Evolutionary conservation across 768 basidiomycete genomes (phyloP), one percentile per base, ranked within the genome.

Genomic region (Cyclocybe aegerita): DNA sequence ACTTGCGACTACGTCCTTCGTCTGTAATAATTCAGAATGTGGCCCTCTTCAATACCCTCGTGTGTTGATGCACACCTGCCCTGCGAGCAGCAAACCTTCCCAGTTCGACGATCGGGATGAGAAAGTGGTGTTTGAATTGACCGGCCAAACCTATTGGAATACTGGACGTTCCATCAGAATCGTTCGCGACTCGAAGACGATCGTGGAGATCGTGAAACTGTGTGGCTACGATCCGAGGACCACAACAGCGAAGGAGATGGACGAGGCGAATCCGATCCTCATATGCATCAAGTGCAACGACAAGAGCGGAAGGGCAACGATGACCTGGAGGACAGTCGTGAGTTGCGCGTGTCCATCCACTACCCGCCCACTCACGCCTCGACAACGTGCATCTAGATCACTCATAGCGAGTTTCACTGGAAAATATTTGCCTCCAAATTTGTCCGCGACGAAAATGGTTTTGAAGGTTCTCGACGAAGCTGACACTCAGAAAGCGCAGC

Each of bases 1-100:
- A 16, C 55, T 69, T 1, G 66, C 68, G 0, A 64, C 64, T 4
- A 64, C 63, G 0, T 54, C 59, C 12, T 69, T 69, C 37, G 43
- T 16, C 15, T 61, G 58, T 9, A 40, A 29, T 9, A 11, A n/a
- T 32, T 17, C n/a, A 12, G 32, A 10, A 9, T 32, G 16, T 11
- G 36, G 32, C n/a, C 14, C 15, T 11, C 30, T 57, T 23, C 23
- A 39, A 11, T 50, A 53, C 31, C 56, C 56, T 1, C 29, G 14
- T n/a, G 52, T 53, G 10, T 49, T 57, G 4, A 41, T 44, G 34
- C 55, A 56, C 41, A 7, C 32, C 7, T 53, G 51, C 34, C 35
- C 46, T 12, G 33, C 39, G n/a, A 11, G 34, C 11, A 14, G 23
- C 31, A 39, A 14, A 7, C 16, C 7, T 9, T 9, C 7, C 17